Evolutionary conservation across 257 asterid genomes (phyloP).

Genomic region (Coffea canephora): DNA sequence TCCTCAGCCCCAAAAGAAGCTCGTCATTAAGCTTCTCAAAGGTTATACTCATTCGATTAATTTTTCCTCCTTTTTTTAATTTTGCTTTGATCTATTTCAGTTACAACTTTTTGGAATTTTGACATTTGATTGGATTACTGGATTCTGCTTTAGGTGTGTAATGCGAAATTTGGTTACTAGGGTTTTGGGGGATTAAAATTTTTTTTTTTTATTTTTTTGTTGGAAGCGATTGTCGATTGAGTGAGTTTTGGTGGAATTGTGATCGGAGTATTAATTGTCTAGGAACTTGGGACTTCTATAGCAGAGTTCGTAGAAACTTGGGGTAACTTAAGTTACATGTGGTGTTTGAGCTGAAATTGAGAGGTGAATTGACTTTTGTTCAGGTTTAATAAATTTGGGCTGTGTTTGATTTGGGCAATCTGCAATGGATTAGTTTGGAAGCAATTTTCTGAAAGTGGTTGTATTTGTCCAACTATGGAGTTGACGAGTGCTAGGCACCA

Average conservation of each 20-base stretch:
- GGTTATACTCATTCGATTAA: conserved; percentile 33
- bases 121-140: neutral
- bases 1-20: conserved; percentile 78
- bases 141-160: conserved; percentile 3
- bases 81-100: neutral
- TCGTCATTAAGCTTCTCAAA: conserved; percentile 77
- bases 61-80: neutral
- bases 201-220: neutral
- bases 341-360: neutral
- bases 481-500: neutral
- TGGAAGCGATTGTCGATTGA: neutral
- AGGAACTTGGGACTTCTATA: neutral
- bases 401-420: neutral
- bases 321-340: neutral
- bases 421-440: neutral
- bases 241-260: neutral
- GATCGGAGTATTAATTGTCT: conserved; percentile 1
- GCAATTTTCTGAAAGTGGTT: neutral
- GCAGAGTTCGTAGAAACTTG: neutral
- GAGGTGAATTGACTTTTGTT: neutral
- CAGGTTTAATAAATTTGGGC: neutral
- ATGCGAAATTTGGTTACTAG: neutral
- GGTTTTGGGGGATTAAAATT: conserved; percentile 6
- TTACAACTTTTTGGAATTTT: neutral
- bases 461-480: neutral